Evolutionary conservation across 352 stramenopile species (phyloP).

Genomic region (Saprolegnia parasitica): DNA sequence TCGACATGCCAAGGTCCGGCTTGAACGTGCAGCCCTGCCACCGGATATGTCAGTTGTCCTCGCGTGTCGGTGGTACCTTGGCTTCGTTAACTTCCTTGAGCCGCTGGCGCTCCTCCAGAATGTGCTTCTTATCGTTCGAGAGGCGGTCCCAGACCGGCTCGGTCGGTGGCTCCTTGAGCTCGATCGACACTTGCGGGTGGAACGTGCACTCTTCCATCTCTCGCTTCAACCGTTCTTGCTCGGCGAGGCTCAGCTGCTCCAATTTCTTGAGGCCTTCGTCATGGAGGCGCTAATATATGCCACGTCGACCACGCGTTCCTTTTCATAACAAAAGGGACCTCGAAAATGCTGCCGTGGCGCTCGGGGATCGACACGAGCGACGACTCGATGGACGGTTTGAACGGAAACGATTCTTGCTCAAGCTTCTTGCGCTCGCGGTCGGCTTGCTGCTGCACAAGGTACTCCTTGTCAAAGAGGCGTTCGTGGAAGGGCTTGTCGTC

Average conservation of each 20-base stretch:
- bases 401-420: constrained; percentile 62
- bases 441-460: constrained; percentile 55
- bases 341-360: constrained; percentile 52
- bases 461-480: constrained; percentile 71
- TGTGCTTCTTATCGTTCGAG: constrained; percentile 73
- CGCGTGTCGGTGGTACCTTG: constrained; percentile 1
- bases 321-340: no score
- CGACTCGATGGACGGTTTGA: constrained; percentile 48
- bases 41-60: neutral
- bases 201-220: constrained; percentile 81
- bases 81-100: constrained; percentile 65
- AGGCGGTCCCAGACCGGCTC: constrained; percentile 69
- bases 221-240: constrained; percentile 62
- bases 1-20: constrained; percentile 41
- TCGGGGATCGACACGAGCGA: neutral
- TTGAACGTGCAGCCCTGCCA: constrained; percentile 74
- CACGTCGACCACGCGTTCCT: no score
- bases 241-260: constrained; percentile 68
- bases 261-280: constrained; percentile 73
- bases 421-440: constrained; percentile 69
- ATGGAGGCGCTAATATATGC: constrained; percentile 76
- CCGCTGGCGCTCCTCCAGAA: constrained; percentile 71
- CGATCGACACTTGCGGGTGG: constrained; percentile 47
- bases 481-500: constrained; percentile 60
- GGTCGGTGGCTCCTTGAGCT: constrained; percentile 36